phyloP scores from a whole-genome alignment of 208 protist genomes.

The Crithidia bombi region DNA sequence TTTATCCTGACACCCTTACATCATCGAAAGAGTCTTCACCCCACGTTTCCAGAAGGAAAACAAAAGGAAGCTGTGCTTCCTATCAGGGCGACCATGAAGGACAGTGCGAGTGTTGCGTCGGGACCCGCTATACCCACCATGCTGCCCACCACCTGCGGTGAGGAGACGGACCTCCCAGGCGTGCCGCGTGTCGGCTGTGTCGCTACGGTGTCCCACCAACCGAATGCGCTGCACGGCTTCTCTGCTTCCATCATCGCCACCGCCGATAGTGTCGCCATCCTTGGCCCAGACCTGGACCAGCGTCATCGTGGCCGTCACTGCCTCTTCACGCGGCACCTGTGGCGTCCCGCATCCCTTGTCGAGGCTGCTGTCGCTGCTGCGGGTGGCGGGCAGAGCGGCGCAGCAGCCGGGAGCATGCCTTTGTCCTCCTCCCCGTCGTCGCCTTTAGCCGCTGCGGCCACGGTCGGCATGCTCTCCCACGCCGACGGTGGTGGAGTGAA shows the following conservation, averaged over 20 bases:
- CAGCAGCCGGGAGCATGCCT: neutral
- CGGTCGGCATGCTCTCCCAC: slow-evolving; percentile 15
- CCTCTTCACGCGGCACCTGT: slow-evolving; percentile 53
- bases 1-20: neutral
- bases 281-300: slow-evolving; percentile 61
- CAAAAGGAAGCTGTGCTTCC: neutral
- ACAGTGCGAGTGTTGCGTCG: neutral
- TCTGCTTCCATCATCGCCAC: slow-evolving; percentile 59
- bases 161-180: slow-evolving; percentile 73
- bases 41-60: neutral
- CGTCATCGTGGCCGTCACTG: slow-evolving; percentile 32
- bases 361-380: neutral
- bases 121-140: slow-evolving; percentile 6
- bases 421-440: slow-evolving; percentile 13
- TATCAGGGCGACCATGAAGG: slow-evolving; percentile 4
- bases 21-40: neutral
- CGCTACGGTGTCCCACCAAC: slow-evolving; percentile 45
- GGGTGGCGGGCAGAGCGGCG: neutral
- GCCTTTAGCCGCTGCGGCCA: slow-evolving; percentile 1
- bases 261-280: slow-evolving; percentile 52
- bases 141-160: slow-evolving; percentile 65
- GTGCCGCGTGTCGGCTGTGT: slow-evolving; percentile 72
- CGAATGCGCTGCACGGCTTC: slow-evolving; percentile 33
- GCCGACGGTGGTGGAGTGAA: slow-evolving; percentile 23
- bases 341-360: slow-evolving; percentile 33